Conservation (phyloP, 116 monocot genomes). For the Thalassia testudinum region DNA sequence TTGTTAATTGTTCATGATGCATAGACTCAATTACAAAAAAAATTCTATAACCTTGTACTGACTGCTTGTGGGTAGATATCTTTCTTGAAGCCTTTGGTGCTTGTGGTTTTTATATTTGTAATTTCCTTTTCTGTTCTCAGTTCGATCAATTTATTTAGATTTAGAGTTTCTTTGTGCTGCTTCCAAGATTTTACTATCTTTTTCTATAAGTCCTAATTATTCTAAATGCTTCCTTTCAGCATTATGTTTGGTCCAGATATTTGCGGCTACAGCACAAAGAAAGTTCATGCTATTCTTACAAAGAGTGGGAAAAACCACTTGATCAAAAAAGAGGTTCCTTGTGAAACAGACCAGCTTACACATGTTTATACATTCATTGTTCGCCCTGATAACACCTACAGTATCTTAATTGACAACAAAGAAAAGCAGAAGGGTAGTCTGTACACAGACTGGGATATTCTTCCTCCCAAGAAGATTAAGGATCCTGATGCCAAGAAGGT, state of each 20-base stretch:
- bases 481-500: conserved; percentile 81
- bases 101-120: no score
- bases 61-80: neutral
- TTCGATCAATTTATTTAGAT: no score
- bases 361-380: conserved; percentile 72
- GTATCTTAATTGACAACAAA: conserved; percentile 53
- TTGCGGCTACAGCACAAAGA: conserved; percentile 67
- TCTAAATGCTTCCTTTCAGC: conserved; percentile 17
- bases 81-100: no score
- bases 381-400: conserved; percentile 55
- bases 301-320: conserved; percentile 52
- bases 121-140: no score
- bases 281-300: conserved; percentile 56
- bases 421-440: conserved; percentile 66
- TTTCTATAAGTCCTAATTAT: no score
- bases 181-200: no score
- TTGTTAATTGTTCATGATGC: neutral
- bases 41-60: neutral
- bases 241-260: conserved; percentile 89
- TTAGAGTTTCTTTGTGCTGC: no score
- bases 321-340: conserved; percentile 65
- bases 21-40: neutral
- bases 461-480: conserved; percentile 56
- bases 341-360: conserved; percentile 59
- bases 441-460: conserved; percentile 54